Percentiles rank a stretch among this genome's conserved stretches.
Conservation (phyloP, 768 basidiomycete species). For the Boletales sp. region DNA sequence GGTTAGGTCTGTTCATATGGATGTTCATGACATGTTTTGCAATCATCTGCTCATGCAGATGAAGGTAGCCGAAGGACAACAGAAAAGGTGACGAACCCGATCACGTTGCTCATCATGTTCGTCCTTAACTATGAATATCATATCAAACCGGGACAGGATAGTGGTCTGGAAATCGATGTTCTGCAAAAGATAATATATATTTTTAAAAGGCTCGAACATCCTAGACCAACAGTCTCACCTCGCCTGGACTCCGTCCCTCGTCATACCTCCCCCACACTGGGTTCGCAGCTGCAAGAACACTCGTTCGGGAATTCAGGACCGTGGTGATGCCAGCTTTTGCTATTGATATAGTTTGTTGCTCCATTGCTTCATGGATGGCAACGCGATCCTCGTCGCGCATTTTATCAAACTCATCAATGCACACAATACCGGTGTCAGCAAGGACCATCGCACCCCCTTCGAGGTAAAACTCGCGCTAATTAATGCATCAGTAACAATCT, state of each 20-base stretch:
- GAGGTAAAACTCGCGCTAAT: constrained; percentile 93
- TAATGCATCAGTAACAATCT: constrained; percentile 3
- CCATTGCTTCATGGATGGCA: constrained; percentile 99
- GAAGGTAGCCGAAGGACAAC: neutral
- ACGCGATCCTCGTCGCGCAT: constrained; percentile 99
- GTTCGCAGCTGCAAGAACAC: constrained; percentile 95
- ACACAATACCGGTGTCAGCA: constrained; percentile 96
- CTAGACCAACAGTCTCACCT: constrained; percentile 45
- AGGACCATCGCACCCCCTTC: constrained; percentile 99
- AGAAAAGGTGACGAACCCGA: constrained; percentile 48
- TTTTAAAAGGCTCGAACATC: neutral
- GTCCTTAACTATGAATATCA: constrained; percentile 99
- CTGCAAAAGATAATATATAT: constrained; percentile 23
- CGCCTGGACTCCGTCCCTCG: constrained; percentile 92
- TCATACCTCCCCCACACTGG: constrained; percentile 98
- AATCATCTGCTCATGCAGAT: constrained; percentile 60
- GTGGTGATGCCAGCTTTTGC: constrained; percentile 99
- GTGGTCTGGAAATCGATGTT: constrained; percentile 99
- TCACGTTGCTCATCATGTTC: constrained; percentile 95
- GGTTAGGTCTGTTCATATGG: constrained; percentile 90
- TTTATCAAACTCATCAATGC: constrained; percentile 99
- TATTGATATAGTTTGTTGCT: constrained; percentile 99
- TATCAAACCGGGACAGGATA: constrained; percentile 96
- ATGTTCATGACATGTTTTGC: constrained; percentile 98
- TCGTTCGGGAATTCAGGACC: constrained; percentile 92